Evolutionary conservation across 2,329 filamentous ascomycete genomes (phyloP).

Genomic region (Neocatenulostroma microsporum): DNA sequence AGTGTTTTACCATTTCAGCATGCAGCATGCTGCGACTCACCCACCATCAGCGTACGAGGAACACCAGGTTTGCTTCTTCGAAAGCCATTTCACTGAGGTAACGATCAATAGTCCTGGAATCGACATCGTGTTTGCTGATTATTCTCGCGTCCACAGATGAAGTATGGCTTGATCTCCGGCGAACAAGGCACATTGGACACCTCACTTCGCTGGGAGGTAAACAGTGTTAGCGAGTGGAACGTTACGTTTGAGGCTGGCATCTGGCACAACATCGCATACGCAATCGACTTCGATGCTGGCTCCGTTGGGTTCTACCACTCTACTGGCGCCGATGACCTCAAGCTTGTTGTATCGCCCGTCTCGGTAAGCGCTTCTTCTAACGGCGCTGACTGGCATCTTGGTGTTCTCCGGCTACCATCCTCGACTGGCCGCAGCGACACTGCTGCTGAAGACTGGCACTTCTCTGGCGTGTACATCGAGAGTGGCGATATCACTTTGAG

Average conservation of each 20-base stretch:
- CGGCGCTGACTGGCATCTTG: conserved; percentile 65
- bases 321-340: conserved; percentile 52
- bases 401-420: conserved; percentile 57
- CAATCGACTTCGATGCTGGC: conserved; percentile 58
- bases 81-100: conserved; percentile 67
- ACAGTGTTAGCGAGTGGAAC: conserved; percentile 55
- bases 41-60: conserved; percentile 55
- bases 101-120: too few relatives aligned
- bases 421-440: conserved; percentile 44
- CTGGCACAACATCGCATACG: conserved; percentile 71
- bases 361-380: conserved; percentile 52
- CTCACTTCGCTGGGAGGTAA: conserved; percentile 58
- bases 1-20: conserved; percentile 65
- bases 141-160: too few relatives aligned
- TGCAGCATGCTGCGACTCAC: conserved; percentile 53
- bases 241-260: conserved; percentile 53
- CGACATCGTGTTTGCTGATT: too few relatives aligned
- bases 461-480: conserved; percentile 65
- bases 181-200: conserved; percentile 43
- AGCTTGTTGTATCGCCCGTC: conserved; percentile 53
- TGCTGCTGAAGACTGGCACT: conserved; percentile 59
- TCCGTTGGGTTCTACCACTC: conserved; percentile 65
- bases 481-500: conserved; percentile 36
- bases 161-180: conserved; percentile 55
- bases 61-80: conserved; percentile 59